These are phyloP conservation scores for Chaetoceros tenuissimus DNA, from an alignment of 108 stramenopile genomes.

Conservation along the genomic window DNA sequence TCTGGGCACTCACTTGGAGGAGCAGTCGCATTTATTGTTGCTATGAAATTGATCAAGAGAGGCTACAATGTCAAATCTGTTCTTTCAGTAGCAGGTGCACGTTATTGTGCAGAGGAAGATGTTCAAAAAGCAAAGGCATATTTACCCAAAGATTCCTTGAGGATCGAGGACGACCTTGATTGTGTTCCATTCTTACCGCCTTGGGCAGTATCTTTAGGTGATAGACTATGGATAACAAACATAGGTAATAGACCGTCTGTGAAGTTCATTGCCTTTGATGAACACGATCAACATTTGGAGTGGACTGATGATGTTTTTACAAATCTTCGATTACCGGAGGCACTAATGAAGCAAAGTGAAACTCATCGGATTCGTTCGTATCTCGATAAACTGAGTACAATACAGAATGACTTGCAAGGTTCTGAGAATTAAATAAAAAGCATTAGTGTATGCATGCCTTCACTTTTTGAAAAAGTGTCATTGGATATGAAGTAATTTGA, in stretches of 20 bases:
- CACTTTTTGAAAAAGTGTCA: too few relatives aligned
- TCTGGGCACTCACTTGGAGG: constrained; percentile 52
- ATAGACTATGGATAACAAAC: constrained; percentile 34
- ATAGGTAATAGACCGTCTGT: constrained; percentile 11
- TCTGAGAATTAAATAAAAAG: too few relatives aligned
- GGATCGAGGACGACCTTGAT: constrained; percentile 52
- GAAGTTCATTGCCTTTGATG: neutral
- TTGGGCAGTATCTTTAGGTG: constrained; percentile 27
- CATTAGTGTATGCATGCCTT: too few relatives aligned
- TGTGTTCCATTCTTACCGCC: constrained; percentile 45
- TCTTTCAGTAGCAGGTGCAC: constrained; percentile 35
- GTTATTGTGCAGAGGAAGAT: constrained; percentile 28
- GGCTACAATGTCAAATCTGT: constrained; percentile 37
- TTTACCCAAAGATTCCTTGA: constrained; percentile 35
- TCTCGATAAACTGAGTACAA: neutral
- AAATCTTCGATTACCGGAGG: neutral
- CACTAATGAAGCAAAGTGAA: neutral
- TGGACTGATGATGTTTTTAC: neutral
- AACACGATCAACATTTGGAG: neutral
- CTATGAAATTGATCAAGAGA: constrained; percentile 43
- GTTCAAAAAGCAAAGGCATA: constrained; percentile 10
- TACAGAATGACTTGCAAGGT: too few relatives aligned
- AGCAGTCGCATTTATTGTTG: constrained; percentile 45
- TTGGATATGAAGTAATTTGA: too few relatives aligned
- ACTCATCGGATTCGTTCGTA: neutral